These are phyloP conservation scores for Exophiala bonariae DNA, from an alignment of 2,329 filamentous ascomycete species.

Conservation along the genomic window DNA sequence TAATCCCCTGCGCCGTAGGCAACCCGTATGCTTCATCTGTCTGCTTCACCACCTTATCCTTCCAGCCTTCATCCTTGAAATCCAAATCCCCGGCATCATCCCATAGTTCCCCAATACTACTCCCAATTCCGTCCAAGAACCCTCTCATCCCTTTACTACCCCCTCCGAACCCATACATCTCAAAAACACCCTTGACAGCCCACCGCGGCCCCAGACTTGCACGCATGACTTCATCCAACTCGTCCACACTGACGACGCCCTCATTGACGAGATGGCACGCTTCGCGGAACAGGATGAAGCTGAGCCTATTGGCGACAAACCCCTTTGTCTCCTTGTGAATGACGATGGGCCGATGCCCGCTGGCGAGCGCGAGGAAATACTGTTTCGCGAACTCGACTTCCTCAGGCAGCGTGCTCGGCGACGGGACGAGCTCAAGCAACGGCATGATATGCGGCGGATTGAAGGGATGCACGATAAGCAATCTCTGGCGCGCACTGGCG, in stretches of 20 bases:
- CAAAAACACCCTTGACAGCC: constrained; percentile 58
- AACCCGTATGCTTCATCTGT: constrained; percentile 20
- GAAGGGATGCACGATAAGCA: constrained; percentile 61
- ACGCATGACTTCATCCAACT: constrained; percentile 55
- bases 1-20: constrained; percentile 15
- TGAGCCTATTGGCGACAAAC: constrained; percentile 60
- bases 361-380: constrained; percentile 91
- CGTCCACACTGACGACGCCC: constrained; percentile 53
- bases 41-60: constrained; percentile 16
- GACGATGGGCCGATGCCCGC: constrained; percentile 96
- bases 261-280: constrained; percentile 55
- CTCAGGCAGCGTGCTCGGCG: constrained; percentile 39
- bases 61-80: constrained; percentile 8
- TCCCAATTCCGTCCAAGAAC: constrained; percentile 58
- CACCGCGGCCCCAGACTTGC: constrained; percentile 55
- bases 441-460: constrained; percentile 65
- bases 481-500: constrained; percentile 27
- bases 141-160: constrained; percentile 53
- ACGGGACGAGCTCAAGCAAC: constrained; percentile 58
- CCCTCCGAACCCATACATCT: constrained; percentile 60
- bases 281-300: constrained; percentile 58
- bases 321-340: constrained; percentile 87
- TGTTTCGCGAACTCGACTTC: constrained; percentile 48
- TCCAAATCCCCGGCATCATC: constrained; percentile 41
- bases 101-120: constrained; percentile 58